Evolutionary conservation across 495 filamentous ascomycete species (phyloP).

Genomic region (Letharia lupina): DNA sequence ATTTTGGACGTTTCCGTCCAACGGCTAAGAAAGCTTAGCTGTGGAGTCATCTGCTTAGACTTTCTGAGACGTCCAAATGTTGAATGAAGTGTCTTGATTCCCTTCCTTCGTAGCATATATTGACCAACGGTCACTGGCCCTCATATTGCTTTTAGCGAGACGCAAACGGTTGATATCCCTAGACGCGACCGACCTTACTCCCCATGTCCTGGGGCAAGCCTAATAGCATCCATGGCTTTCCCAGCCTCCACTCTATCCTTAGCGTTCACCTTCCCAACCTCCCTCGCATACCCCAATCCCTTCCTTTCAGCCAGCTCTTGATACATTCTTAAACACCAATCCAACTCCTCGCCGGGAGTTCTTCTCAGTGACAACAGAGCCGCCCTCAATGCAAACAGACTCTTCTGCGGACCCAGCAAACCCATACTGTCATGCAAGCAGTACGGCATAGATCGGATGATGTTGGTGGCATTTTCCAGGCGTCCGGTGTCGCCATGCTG

Average conservation of each 20-base stretch:
- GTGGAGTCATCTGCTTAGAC: no score
- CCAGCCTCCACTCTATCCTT: neutral
- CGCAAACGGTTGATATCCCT: neutral
- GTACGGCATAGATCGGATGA: conserved; percentile 1
- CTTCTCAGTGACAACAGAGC: neutral
- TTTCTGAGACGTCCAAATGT: no score
- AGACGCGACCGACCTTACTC: neutral
- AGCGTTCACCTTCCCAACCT: neutral
- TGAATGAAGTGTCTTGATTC: no score
- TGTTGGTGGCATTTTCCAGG: neutral
- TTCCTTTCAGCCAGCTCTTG: neutral
- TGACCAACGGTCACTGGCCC: no score
- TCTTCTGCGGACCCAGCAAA: neutral
- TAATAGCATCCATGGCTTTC: neutral
- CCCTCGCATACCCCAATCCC: neutral
- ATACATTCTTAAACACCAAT: neutral
- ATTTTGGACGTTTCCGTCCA: no score
- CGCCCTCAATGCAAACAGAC: neutral
- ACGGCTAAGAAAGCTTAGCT: no score
- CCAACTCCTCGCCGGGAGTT: neutral
- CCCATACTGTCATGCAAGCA: conserved; percentile 2
- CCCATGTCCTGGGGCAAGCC: neutral
- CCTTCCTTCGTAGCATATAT: no score
- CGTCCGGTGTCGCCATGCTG: conserved; percentile 1
- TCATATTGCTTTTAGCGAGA: no score